Evolutionary conservation across 1,284 basidiomycete species (phyloP), one percentile per base, ranked within the genome.

Genomic region (Sanguinoderma infundibulare): DNA sequence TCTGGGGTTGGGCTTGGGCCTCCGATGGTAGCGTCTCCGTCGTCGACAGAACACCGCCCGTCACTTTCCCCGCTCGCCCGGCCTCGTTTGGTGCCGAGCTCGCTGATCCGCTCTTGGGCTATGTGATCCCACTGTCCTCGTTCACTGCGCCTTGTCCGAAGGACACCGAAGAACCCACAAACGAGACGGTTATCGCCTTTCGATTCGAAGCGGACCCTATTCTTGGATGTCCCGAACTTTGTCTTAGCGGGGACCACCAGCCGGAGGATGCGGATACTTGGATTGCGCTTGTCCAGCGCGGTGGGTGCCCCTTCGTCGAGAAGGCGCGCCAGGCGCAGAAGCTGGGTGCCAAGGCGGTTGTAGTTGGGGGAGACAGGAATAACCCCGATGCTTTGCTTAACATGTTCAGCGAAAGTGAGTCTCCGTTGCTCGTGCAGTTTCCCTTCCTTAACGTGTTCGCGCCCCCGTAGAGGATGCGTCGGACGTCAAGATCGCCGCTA

Each of bases 221-320:
- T 57, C 74, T 76, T 2, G 91, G 86, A 10, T 92, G 91, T 70
- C 89, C 90, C 2, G 75, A 78, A 2, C 81, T 91, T 17, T 92
- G 91, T 66, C 66, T 83, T 1, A 72, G 69, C 50, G 87, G 87
- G 1, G 75, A 79, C 1, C 72, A 84, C 62, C 72, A 79, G 39
- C 89, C 85, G 0, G 81, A 84, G 59, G 75, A 83, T 20, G 79
- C 81, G 15, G 91, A 92, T 58, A 79, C 86, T 0, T 94, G 92
- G 87, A 91, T 97, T 71, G 95, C 92, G 0, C 81, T 97, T 50
- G 87, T 96, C 0, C 91, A 96, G 73, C 81, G 95, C 50, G 95
- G 95, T 0, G 79, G 85, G 51, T 98, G 95, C 72, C 87, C 94
- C 57, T 98, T 98, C 72, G 90, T 92, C 14, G 89, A 87, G 69